Percentiles rank a stretch among this genome's conserved stretches.
Evolutionary conservation across 116 monocot genomes (phyloP).

Genomic region (Cymodocea nodosa): DNA sequence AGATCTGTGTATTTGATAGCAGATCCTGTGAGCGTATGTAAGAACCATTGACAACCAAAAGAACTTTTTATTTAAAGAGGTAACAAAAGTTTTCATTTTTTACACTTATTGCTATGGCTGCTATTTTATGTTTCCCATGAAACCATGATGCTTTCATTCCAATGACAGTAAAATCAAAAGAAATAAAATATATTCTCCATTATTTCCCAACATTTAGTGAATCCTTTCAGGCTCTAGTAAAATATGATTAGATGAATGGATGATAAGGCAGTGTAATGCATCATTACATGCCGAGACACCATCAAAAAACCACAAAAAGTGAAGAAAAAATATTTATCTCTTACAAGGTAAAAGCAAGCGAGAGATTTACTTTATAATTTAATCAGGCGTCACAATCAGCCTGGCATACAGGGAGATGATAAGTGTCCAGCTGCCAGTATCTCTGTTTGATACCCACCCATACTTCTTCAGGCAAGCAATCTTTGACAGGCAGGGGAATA

Average conservation of each 20-base stretch:
- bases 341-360: neutral
- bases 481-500: conserved; percentile 82
- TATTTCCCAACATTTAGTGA: neutral
- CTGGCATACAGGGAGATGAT: conserved; percentile 83
- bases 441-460: conserved; percentile 91
- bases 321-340: neutral
- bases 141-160: too few relatives aligned
- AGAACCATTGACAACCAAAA: too few relatives aligned
- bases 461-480: conserved; percentile 54
- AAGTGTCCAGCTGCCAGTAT: conserved; percentile 96
- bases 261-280: neutral
- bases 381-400: conserved; percentile 19
- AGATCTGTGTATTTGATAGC: too few relatives aligned
- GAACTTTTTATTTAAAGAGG: too few relatives aligned
- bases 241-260: neutral
- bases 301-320: neutral
- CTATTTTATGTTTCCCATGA: too few relatives aligned
- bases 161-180: too few relatives aligned
- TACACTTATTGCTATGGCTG: too few relatives aligned
- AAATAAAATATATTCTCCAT: too few relatives aligned
- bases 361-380: neutral
- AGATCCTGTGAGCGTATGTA: too few relatives aligned
- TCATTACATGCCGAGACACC: neutral
- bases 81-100: too few relatives aligned
- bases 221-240: neutral